phyloP scores from a whole-genome alignment of 371 early-diverging fungal species.

The Blastocladiella emersonii region DNA sequence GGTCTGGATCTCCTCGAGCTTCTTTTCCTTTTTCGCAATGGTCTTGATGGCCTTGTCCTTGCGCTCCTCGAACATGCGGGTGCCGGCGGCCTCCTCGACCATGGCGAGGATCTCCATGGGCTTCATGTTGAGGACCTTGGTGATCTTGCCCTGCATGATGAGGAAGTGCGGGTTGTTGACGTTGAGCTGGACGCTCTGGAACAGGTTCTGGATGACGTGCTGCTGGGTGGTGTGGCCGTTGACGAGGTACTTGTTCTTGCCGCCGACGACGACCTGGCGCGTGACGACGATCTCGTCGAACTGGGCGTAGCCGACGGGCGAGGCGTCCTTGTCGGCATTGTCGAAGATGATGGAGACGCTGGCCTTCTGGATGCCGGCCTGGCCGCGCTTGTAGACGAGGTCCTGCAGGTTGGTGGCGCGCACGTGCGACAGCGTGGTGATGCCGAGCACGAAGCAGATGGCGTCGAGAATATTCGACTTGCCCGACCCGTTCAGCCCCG shows the following conservation, averaged over 20 bases:
- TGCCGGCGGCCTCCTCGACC: constrained; percentile 99
- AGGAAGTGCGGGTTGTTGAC: constrained; percentile 97
- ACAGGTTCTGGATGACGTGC: constrained; percentile 76
- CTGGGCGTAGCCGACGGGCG: constrained; percentile 85
- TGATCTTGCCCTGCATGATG: constrained; percentile 98
- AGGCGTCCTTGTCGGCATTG: constrained; percentile 68
- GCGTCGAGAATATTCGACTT: constrained; percentile 99
- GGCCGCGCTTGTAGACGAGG: constrained; percentile 93
- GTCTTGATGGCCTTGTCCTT: constrained; percentile 89
- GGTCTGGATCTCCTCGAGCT: constrained; percentile 80
- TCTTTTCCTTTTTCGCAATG: constrained; percentile 90
- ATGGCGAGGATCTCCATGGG: constrained; percentile 87
- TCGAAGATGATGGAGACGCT: constrained; percentile 94
- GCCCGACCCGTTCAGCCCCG: constrained; percentile 98
- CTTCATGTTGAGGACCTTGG: constrained; percentile 98
- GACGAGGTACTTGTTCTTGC: constrained; percentile 89
- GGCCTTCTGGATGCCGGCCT: constrained; percentile 92
- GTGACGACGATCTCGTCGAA: constrained; percentile 80
- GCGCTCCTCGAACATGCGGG: constrained; percentile 92
- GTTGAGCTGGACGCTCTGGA: constrained; percentile 93
- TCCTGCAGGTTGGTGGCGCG: constrained; percentile 90
- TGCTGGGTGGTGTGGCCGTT: constrained; percentile 88
- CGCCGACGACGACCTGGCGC: constrained; percentile 83
- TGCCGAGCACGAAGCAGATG: constrained; percentile 98
- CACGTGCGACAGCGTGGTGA: constrained; percentile 72